Conservation (phyloP, 192 early-diverging fungal genomes). For the Rhizophagus prolifer region DNA sequence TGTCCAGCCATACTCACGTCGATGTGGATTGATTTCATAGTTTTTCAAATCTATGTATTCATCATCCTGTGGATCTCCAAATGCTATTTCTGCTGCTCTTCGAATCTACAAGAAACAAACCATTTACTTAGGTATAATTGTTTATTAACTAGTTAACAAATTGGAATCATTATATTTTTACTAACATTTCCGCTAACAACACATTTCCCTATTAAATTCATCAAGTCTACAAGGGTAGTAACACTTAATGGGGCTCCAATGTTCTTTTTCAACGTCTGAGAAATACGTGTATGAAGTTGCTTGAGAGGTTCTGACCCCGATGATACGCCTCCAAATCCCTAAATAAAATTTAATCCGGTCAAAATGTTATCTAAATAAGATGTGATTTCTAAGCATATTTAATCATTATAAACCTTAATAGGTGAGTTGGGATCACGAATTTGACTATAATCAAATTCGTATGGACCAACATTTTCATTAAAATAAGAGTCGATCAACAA, state of each 20-base stretch:
- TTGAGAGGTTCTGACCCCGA: slow-evolving; percentile 43
- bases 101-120: slow-evolving; percentile 28
- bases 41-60: slow-evolving; percentile 54
- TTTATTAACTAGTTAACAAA: no score
- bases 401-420: slow-evolving; percentile 29
- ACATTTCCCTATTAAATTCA: slow-evolving; percentile 54
- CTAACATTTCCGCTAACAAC: slow-evolving; percentile 49
- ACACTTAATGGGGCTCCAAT: slow-evolving; percentile 35
- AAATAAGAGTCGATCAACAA: slow-evolving; percentile 47
- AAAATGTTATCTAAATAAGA: background rate
- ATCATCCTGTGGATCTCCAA: slow-evolving; percentile 41
- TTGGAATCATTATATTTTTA: background rate
- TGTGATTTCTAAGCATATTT: background rate
- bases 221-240: slow-evolving; percentile 47
- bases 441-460: slow-evolving; percentile 38
- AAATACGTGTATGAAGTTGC: slow-evolving; percentile 38
- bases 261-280: slow-evolving; percentile 27
- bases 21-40: slow-evolving; percentile 47
- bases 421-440: slow-evolving; percentile 36
- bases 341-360: background rate
- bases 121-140: no score
- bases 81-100: slow-evolving; percentile 52
- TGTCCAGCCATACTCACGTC: slow-evolving; percentile 48
- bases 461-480: slow-evolving; percentile 4
- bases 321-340: slow-evolving; percentile 46